Base-by-base conservation (phyloP, 2,329 filamentous ascomycete genomes). In the Arthrinium phaeospermum region DNA sequence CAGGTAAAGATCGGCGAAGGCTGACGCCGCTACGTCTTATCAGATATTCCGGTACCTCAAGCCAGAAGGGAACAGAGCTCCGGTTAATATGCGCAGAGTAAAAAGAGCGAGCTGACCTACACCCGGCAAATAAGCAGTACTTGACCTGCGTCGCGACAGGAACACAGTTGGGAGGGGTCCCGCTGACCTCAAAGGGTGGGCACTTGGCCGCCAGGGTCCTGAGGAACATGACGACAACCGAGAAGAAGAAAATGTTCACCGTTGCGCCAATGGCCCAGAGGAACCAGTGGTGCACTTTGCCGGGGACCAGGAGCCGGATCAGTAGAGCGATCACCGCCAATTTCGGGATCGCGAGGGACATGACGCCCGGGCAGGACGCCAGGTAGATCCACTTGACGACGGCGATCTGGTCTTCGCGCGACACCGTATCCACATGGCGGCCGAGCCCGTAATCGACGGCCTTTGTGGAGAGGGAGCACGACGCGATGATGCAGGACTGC, bases 1-100 rank as follows among this genome's bases (percentile, higher is more conserved):
- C 4, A 85, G 79, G 70, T 85, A 85, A 0, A 85, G 74, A 72
- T 85, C 84, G 22, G 82, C 78, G 30, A 80, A 75, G 1, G 78
- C 82, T 14, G 80, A 83, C 24, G 81, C 75, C 0, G 76, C 81
- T 82, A 30, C 24, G 22, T 45, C 16, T 44, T 24, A 13, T 24
- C 13, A 41, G 19, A 16, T n/a, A 13, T 68, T 27, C 6, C 10
- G 37, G 6, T 37, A 37, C 37, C 37, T 8, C 37, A 37, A 37
- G 37, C 37, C 10, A 6, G 37, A 37, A 37, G n/a, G 37, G 10
- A 37, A 37, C 37, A 41, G 37, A 46, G 34, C 22, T 37, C 12
- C 6, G 22, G 6, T 4, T 4, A 4, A 30, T 2, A 30, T 30
- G 27, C 27, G 2, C 27, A 30, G 27, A 30, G 4, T 4, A 4